Percentiles rank a stretch among this genome's conserved stretches.
Conservation (phyloP, 164 flowering plant species). For the Houttuynia cordata region DNA sequence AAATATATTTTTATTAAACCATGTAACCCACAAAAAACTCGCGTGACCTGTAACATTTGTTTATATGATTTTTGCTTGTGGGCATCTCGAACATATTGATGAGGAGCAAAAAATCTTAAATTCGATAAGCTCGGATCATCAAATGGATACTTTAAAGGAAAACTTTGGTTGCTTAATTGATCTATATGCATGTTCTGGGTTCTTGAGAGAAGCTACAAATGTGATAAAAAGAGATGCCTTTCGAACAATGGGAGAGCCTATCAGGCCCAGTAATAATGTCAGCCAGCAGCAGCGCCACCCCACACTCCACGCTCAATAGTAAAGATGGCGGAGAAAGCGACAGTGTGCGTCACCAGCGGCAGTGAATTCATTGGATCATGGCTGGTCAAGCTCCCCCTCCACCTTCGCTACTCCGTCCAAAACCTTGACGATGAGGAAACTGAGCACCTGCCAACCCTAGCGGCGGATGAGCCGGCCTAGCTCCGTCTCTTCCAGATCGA, state of each 20-base stretch:
- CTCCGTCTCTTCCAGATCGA: constrained; percentile 79
- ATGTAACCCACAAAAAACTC: too few species aligned
- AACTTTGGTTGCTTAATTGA: constrained; percentile 42
- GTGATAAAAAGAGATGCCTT: constrained; percentile 40
- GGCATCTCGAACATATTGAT: constrained; percentile 35
- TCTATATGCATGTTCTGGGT: constrained; percentile 41
- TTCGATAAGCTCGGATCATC: constrained; percentile 22
- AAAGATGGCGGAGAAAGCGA: too few species aligned
- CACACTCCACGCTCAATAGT: too few species aligned
- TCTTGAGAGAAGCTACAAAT: constrained; percentile 31
- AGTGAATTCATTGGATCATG: too few species aligned
- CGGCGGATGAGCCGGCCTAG: constrained; percentile 26
- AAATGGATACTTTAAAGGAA: constrained; percentile 28
- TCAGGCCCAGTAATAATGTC: too few species aligned
- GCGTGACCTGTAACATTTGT: constrained; percentile 47
- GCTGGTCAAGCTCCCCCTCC: too few species aligned
- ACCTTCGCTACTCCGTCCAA: too few species aligned
- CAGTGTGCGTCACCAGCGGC: too few species aligned
- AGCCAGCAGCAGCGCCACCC: too few species aligned
- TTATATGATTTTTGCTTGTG: constrained; percentile 35
- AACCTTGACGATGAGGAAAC: constrained; percentile 58
- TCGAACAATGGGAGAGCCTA: constrained; percentile 44
- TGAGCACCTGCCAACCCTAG: constrained; percentile 58
- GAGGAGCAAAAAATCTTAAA: constrained; percentile 27
- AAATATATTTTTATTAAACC: too few species aligned